These are phyloP conservation scores for Apiotrichum sp. DNA, from an alignment of 1,284 basidiomycete species.

Conservation along the genomic window DNA sequence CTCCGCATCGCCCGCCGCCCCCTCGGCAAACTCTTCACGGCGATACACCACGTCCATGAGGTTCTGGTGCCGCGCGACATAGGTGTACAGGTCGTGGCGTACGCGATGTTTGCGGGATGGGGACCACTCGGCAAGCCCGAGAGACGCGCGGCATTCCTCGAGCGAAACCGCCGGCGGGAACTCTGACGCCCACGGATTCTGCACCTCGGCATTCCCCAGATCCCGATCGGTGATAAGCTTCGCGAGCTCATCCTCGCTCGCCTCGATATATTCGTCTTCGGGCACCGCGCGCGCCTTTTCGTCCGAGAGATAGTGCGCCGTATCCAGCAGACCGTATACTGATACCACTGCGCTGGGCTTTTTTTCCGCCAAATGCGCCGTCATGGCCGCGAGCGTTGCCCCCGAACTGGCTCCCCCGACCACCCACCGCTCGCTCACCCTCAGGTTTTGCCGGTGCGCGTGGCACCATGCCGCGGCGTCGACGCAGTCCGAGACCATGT, in stretches of 20 bases:
- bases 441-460: conserved; percentile 7
- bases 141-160: conserved; percentile 2
- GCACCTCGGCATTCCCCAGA: not conserved
- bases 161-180: conserved; percentile 10
- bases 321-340: conserved; percentile 14
- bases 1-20: conserved; percentile 1
- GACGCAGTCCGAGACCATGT: conserved; percentile 23
- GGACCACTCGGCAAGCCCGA: conserved; percentile 8
- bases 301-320: conserved; percentile 2
- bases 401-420: conserved; percentile 5
- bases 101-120: not conserved
- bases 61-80: conserved; percentile 8
- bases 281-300: not conserved
- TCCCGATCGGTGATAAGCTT: not conserved
- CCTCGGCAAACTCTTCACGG: conserved; percentile 6
- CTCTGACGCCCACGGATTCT: conserved; percentile 13
- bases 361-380: not conserved
- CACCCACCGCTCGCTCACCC: not conserved
- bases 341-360: conserved; percentile 4
- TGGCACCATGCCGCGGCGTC: conserved; percentile 23
- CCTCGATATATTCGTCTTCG: conserved; percentile 1
- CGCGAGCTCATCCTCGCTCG: not conserved
- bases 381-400: conserved; percentile 8
- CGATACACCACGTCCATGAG: conserved; percentile 17
- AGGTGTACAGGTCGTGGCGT: conserved; percentile 10